Evolutionary conservation across 1,284 basidiomycete genomes (phyloP), one percentile per base, ranked within the genome.

Genomic region (Erythrobasidium hasegawianum): DNA sequence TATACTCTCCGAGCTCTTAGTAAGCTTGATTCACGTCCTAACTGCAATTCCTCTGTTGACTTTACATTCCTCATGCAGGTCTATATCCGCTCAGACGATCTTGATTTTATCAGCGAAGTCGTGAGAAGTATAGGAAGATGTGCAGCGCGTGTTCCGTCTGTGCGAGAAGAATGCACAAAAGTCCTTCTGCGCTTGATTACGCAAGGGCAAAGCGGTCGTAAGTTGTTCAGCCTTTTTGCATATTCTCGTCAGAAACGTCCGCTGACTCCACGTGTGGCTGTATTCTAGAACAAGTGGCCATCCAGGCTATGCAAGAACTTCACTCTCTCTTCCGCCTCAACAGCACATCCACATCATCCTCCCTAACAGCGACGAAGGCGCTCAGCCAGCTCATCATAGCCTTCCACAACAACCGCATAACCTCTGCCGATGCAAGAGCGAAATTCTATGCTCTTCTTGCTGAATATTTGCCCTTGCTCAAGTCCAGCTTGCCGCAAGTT

Each of bases 381-480:
- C 81, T 96, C 10, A 87, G 90, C 78, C 78, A 79, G 2, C 87
- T 95, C 80, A 86, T 94, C 58, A 75, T 76, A 11, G 29, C 29
- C 38, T 83, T 96, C 4, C 40, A 58, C 87, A 88, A 0, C 80
- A 83, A 58, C 81, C 86, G 86, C 57, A 89, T 97, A 56, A 82
- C 80, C 14, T 87, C 91, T 72, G 81, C 87, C 0, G 82, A 84
- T 69, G 90, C 93, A 0, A 80, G 89, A 24, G 89, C 90, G 0
- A 92, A 88, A 71, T 85, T 95, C 0, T 79, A 91, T 43, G 94
- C 91, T 90, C 83, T 96, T 0, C 90, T 91, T 0, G 93, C 93
- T 0, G 90, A 94, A 76, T 90, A 89, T 75, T 83, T 87, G 2
- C 80, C 80, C 8, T 72, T 77, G 1, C 69, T 74, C 3, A 8